These are phyloP conservation scores for Lactifluus volemus DNA, from an alignment of 768 basidiomycete species.

Conservation along the genomic window DNA sequence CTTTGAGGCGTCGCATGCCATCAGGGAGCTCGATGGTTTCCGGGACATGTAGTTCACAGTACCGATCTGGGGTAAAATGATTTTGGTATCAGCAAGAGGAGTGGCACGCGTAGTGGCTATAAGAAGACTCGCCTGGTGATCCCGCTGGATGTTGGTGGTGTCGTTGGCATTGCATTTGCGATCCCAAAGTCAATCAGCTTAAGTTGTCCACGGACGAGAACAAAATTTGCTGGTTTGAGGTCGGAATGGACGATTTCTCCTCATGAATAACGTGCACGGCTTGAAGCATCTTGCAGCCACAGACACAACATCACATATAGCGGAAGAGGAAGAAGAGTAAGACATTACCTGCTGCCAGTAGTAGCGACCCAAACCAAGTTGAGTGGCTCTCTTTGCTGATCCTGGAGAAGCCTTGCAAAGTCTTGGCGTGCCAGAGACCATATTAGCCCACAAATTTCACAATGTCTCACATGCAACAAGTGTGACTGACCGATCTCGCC, in stretches of 20 bases:
- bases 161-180: slow-evolving; percentile 98
- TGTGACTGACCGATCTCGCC: slow-evolving; percentile 61
- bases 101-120: not conserved
- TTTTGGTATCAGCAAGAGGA: not conserved
- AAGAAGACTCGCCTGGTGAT: slow-evolving; percentile 65
- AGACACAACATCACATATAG: not conserved
- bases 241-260: slow-evolving; percentile 99
- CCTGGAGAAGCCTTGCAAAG: slow-evolving; percentile 71
- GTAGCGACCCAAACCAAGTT: slow-evolving; percentile 94
- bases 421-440: slow-evolving; percentile 33
- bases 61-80: slow-evolving; percentile 55
- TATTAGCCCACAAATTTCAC: not conserved
- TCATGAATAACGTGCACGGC: slow-evolving; percentile 98
- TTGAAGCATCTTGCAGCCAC: slow-evolving; percentile 79
- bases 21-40: slow-evolving; percentile 89
- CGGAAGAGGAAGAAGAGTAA: not conserved
- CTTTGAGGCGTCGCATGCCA: slow-evolving; percentile 83
- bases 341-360: slow-evolving; percentile 91
- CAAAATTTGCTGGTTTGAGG: slow-evolving; percentile 97
- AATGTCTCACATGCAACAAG: not conserved
- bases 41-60: slow-evolving; percentile 99
- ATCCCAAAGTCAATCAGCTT: slow-evolving; percentile 99
- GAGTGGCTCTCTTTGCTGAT: slow-evolving; percentile 74
- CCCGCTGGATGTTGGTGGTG: slow-evolving; percentile 95
- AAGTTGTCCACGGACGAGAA: slow-evolving; percentile 87